Base-by-base conservation (phyloP, 768 basidiomycete genomes). In the Amanita phalloides region DNA sequence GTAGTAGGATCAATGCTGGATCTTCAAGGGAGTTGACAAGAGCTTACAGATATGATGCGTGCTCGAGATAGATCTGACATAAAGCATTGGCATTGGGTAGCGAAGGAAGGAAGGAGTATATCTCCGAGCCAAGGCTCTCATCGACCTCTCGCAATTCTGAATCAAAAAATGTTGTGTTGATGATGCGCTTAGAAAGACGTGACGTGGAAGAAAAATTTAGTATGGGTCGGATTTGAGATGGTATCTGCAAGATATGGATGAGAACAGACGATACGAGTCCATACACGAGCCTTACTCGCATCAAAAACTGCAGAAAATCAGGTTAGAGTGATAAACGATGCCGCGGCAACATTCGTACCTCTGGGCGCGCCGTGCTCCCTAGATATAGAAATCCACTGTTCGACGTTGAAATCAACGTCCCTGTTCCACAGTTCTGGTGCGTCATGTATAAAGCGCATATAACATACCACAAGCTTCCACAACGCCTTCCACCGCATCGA, bases 291-390 rank as follows among this genome's bases (percentile, higher is more conserved):
- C 67, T 48, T 66, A 81, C 82, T 55, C 73, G 73, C n/a, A 79
- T 74, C 21, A 83, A 73, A 59, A 76, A 79, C 82, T 83, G 53
- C 73, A 23, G 81, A 73, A 60, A 75, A 78, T 81, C 82, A 53
- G 25, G 20, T 25, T 8, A 47, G 30, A 28, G 13, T 2, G 21
- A 23, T 4, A 20, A 13, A 20, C n/a, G 20, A 14, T 30, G 28
- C 2, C 6, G 13, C 11, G 26, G 23, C 23, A 20, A 42, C 25
- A 17, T 17, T 2, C 28, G 47, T 56, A 84, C 84, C 72, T 87
- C 84, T 21, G 81, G 72, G 35, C 82, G 76, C 5, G 86, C 80
- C 0, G 82, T 86, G 53, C 74, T 72, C 14, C 86, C 83, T 53
- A 81, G 69, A 61, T 81, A 84, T 33, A 65, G 72, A 0, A 75